A percentile compares a stretch with the other conserved stretches of the same genome.
Evolutionary conservation across 108 stramenopile genomes (phyloP).

Genomic region (Skeletonema costatum): DNA sequence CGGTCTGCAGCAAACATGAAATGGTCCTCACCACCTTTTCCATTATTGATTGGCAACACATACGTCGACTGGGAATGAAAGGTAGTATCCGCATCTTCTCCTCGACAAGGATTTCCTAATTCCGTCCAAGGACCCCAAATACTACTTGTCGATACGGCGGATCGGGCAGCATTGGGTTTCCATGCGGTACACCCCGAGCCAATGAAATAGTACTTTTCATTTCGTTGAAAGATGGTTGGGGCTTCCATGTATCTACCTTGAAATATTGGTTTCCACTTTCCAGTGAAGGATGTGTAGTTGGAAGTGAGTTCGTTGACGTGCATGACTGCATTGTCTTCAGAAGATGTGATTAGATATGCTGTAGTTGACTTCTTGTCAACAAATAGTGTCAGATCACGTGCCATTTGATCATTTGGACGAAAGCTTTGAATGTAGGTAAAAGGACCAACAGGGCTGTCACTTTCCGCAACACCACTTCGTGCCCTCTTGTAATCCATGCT

Average conservation of each 20-base stretch:
- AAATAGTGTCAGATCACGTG: constrained; percentile 23
- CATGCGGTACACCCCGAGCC: constrained; percentile 32
- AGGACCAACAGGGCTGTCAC: constrained; percentile 12
- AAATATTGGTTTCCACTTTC: constrained; percentile 13
- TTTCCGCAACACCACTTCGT: constrained; percentile 16
- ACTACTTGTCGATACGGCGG: constrained; percentile 2
- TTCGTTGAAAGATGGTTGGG: constrained; percentile 16
- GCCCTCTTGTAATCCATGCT: constrained; percentile 21
- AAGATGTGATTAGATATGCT: constrained; percentile 23
- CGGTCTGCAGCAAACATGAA: constrained; percentile 24
- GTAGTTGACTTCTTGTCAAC: constrained; percentile 5
- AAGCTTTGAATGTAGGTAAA: constrained; percentile 16
- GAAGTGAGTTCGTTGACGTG: constrained; percentile 20
- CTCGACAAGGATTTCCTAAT: constrained; percentile 18
- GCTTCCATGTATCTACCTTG: constrained; percentile 19
- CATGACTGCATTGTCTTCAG: constrained; percentile 26
- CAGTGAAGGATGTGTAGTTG: constrained; percentile 17
- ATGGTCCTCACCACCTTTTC: background rate
- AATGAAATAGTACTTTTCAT: constrained; percentile 25
- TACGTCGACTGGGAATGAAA: constrained; percentile 22
- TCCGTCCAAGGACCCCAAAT: constrained; percentile 14
- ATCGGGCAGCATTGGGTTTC: constrained; percentile 22
- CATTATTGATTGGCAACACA: constrained; percentile 3
- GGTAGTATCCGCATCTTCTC: constrained; percentile 7
- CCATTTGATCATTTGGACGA: constrained; percentile 26